Conservation (phyloP, 768 basidiomycete species). For the Fistulinella prunicolor region DNA sequence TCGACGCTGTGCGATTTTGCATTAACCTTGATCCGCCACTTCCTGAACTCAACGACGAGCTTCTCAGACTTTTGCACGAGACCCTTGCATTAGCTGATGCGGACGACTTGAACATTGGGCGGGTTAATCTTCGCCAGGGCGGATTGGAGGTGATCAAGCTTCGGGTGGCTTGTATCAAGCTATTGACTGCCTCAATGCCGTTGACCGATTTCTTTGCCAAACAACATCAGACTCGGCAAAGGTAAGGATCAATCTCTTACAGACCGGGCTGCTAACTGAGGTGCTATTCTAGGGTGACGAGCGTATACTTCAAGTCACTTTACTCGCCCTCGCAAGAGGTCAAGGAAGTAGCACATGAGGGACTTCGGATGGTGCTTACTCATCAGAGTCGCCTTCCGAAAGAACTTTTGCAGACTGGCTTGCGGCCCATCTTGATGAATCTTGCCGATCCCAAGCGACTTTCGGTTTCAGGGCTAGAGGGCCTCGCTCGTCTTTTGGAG, state of each 20-base stretch:
- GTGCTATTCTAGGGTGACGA: slow-evolving; percentile 64
- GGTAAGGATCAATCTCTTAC: slow-evolving; percentile 42
- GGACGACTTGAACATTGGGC: slow-evolving; percentile 80
- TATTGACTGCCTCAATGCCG: slow-evolving; percentile 92
- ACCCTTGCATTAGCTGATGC: slow-evolving; percentile 94
- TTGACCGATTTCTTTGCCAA: slow-evolving; percentile 90
- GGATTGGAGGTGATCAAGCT: slow-evolving; percentile 81
- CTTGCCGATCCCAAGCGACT: slow-evolving; percentile 94
- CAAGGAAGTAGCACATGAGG: slow-evolving; percentile 94
- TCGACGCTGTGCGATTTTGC: slow-evolving; percentile 94
- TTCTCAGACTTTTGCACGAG: slow-evolving; percentile 88
- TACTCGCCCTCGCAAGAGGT: slow-evolving; percentile 90
- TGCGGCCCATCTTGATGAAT: slow-evolving; percentile 97
- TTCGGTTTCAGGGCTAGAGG: slow-evolving; percentile 89
- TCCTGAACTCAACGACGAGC: slow-evolving; percentile 89
- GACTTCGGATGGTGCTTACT: slow-evolving; percentile 81
- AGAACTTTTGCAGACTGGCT: slow-evolving; percentile 90
- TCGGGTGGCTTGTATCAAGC: slow-evolving; percentile 88
- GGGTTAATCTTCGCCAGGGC: slow-evolving; percentile 73
- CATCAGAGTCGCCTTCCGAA: slow-evolving; percentile 92
- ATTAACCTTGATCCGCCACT: slow-evolving; percentile 86
- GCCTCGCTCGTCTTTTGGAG: slow-evolving; percentile 88
- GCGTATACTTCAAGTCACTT: slow-evolving; percentile 97
- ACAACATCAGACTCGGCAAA: slow-evolving; percentile 80
- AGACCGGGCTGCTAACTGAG: neutral